Base-by-base conservation (phyloP, 768 basidiomycete species). In the Pholiota molesta region DNA sequence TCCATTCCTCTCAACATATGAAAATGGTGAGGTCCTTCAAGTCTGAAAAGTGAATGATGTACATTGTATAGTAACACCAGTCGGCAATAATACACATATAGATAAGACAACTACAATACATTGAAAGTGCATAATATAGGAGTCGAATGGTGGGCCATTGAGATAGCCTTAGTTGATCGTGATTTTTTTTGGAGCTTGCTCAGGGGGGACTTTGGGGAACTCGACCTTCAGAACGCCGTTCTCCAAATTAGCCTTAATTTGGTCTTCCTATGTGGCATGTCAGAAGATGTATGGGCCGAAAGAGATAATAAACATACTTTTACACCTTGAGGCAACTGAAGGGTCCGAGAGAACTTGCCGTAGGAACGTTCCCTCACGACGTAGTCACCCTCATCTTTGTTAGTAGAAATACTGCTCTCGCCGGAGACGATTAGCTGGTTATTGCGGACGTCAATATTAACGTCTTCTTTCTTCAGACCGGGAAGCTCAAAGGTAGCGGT, bases 401-500 rank as follows among this genome's bases (percentile, higher is more conserved):
- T 65, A 19, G 69, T 49, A 17, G 72, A 72, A 23, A 71, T 44
- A 47, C 72, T 77, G 45, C 64, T 75, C 70, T 88, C 83, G 3
- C 81, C 86, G 1, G 84, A 80, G 59, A 87, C 69, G 52, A 71
- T 81, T 59, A 89, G 76, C 11, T 79, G 75, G 63, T 81, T 79
- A 60, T 84, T 78, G 64, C 80, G 78, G 21, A 86, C 68, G 66
- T 86, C 84, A 59, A 89, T 81, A 51, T 73, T 69, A 42, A 88
- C 77, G 64, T 86, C 77, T 45, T 86, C 80, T 44, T 82, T 81
- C 67, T 78, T 79, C 52, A 88, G 29, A n/a, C 86, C 85, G 3
- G 87, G 86, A 9, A 88, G 73, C 65, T 89, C 86, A 66, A 89
- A 86, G 2, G 78, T 73, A 21, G 85, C 86, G 2, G 81, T 84